Evolutionary conservation across 352 stramenopile species (phyloP).

Genomic region (Peronospora farinosa): DNA sequence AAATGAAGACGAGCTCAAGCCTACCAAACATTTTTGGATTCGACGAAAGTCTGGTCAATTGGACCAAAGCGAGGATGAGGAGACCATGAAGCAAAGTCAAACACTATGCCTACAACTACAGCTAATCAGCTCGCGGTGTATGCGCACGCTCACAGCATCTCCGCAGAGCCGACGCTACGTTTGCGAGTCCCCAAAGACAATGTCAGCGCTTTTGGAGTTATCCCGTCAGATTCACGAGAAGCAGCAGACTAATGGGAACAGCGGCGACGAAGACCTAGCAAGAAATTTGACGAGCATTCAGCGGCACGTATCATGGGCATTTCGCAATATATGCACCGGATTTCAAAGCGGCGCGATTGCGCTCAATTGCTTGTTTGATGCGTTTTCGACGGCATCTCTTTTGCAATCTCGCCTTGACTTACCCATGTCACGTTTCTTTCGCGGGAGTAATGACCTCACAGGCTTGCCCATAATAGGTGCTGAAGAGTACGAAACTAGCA

Average conservation of each 20-base stretch:
- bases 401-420: slow-evolving; percentile 53
- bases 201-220: slow-evolving; percentile 47
- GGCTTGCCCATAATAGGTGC: slow-evolving; percentile 65
- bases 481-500: slow-evolving; percentile 70
- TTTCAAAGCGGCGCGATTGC: slow-evolving; percentile 43
- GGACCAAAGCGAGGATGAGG: slow-evolving; percentile 4
- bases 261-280: slow-evolving; percentile 12
- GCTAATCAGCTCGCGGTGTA: slow-evolving; percentile 35
- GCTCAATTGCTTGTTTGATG: slow-evolving; percentile 39
- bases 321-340: slow-evolving; percentile 60
- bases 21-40: slow-evolving; percentile 15
- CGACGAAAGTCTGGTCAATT: slow-evolving; percentile 10
- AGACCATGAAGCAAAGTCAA: slow-evolving; percentile 1
- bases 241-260: slow-evolving; percentile 5
- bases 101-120: slow-evolving; percentile 28
- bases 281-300: slow-evolving; percentile 24
- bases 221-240: slow-evolving; percentile 45
- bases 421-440: slow-evolving; percentile 68
- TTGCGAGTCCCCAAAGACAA: slow-evolving; percentile 41
- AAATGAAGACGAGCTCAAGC: slow-evolving; percentile 1
- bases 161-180: slow-evolving; percentile 43
- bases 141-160: slow-evolving; percentile 50
- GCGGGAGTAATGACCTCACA: slow-evolving; percentile 43
- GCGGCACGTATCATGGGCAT: slow-evolving; percentile 35
- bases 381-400: slow-evolving; percentile 30